Conservation (phyloP, 768 basidiomycete species). For the Coprinellus aureogranulatus region DNA sequence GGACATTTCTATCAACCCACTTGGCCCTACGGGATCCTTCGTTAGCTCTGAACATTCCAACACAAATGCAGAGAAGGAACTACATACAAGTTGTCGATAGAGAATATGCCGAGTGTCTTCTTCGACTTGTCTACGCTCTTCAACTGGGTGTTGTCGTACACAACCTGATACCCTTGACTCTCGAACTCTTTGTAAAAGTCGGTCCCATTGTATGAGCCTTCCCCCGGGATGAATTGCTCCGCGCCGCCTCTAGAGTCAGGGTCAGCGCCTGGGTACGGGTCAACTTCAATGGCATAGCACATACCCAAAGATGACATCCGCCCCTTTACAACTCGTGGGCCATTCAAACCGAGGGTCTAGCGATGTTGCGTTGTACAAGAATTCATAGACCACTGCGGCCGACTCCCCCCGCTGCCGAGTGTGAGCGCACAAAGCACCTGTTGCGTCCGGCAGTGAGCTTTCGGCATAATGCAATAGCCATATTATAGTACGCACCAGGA, state of each 20-base stretch:
- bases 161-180: constrained; percentile 39
- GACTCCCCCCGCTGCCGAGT: constrained; percentile 38
- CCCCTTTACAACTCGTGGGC: constrained; percentile 40
- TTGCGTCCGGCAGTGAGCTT: background rate
- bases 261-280: background rate
- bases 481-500: constrained; percentile 26
- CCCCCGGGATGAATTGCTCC: constrained; percentile 40
- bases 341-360: constrained; percentile 35
- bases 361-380: constrained; percentile 29
- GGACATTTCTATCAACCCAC: constrained; percentile 43
- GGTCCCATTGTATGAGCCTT: constrained; percentile 34
- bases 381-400: constrained; percentile 35
- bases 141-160: constrained; percentile 35
- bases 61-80: background rate
- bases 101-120: constrained; percentile 45
- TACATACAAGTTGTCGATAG: constrained; percentile 28
- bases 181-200: constrained; percentile 43
- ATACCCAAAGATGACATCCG: constrained; percentile 45
- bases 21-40: constrained; percentile 44
- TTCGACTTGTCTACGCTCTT: constrained; percentile 27
- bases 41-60: too few relatives aligned
- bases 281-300: constrained; percentile 6
- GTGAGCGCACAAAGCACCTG: constrained; percentile 41
- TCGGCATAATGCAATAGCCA: background rate
- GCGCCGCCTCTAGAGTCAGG: constrained; percentile 36